Evolutionary conservation across 257 asterid species (phyloP), one percentile per base, ranked within the genome.

Genomic region (Lavandula angustifolia): DNA sequence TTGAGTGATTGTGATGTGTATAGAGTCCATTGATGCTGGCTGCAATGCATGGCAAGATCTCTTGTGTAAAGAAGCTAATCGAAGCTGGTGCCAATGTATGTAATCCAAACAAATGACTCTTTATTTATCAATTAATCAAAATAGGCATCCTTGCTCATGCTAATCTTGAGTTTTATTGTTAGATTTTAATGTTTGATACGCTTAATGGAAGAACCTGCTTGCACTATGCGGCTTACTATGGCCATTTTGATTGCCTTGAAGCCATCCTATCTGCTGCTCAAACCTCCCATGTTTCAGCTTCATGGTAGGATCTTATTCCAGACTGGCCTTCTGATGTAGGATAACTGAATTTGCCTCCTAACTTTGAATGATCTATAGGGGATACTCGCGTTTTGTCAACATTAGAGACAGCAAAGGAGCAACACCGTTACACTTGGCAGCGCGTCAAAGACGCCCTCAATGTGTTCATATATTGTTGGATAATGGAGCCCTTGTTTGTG

Each of bases 1-100:
- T 69, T 62, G 67, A 66, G 16, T 74, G 72, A 33, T 69, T 72
- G 51, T 76, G 77, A 52, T 62, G 71, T 73, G 61, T 71, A 10
- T 76, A 94, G 99, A 94, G 97, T 72, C 97, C 99, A 59, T 72
- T 94, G 83, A 94, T 94, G 99, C 70, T 94, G 80, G 99, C 99
- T 64, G 92, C 99, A 76, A 87, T 94, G 97, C 96, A 94, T 57
- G 99, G 99, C 60, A 94, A 87, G 86, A 76, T 87, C 83, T 69
- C 82, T 7, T 87, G 97, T 75, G 89, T 90, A 70, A 66, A 76
- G 73, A 87, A 81, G 82, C 91, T 94, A 40, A 94, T 90, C 41
- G 90, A 84, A 77, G 89, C 95, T 12, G 99, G 99, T 67, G 96
- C 97, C 29, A 87, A 90, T 80, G 99, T 90, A 75, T 71, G 92